Conservation (phyloP, 495 filamentous ascomycete genomes). For the Entonaema liquescens region DNA sequence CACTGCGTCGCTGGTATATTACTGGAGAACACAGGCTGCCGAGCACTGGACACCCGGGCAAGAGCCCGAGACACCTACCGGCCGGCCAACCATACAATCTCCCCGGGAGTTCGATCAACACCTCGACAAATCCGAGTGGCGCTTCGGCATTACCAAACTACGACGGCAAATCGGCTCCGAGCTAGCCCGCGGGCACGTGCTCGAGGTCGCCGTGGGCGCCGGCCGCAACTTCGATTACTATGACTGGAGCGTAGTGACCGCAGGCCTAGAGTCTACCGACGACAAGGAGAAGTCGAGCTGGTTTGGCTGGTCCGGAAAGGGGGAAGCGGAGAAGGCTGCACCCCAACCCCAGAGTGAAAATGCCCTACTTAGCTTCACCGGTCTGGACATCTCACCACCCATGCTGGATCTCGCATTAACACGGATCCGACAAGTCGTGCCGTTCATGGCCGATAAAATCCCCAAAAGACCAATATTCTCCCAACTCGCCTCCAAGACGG, state of each 20-base stretch:
- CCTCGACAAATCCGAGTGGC: conserved; percentile 70
- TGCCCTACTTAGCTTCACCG: conserved; percentile 53
- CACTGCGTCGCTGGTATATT: conserved; percentile 33
- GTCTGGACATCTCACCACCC: conserved; percentile 54
- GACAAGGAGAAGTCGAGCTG: conserved; percentile 29
- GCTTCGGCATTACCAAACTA: conserved; percentile 69
- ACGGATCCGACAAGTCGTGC: conserved; percentile 45
- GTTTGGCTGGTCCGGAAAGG: conserved; percentile 27
- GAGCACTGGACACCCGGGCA: conserved; percentile 34
- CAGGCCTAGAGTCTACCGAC: conserved; percentile 22
- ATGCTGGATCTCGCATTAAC: conserved; percentile 56
- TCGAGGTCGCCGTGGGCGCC: conserved; percentile 92
- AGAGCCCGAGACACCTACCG: conserved; percentile 43
- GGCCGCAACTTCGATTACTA: conserved; percentile 87
- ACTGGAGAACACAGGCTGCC: conserved; percentile 38
- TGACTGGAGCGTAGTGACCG: conserved; percentile 52
- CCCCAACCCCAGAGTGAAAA: conserved; percentile 10
- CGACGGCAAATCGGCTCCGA: conserved; percentile 67
- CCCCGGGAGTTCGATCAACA: conserved; percentile 69
- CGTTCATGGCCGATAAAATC: conserved; percentile 43
- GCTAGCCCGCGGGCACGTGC: conserved; percentile 76
- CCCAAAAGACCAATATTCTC: conserved; percentile 45
- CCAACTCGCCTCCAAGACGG: conserved; percentile 29
- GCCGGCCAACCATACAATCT: conserved; percentile 45
- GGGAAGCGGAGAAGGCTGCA: conserved; percentile 5